These are phyloP conservation scores for Casuarina equisetifolia DNA, from an alignment of 306 rosid genomes.

Conservation along the genomic window DNA sequence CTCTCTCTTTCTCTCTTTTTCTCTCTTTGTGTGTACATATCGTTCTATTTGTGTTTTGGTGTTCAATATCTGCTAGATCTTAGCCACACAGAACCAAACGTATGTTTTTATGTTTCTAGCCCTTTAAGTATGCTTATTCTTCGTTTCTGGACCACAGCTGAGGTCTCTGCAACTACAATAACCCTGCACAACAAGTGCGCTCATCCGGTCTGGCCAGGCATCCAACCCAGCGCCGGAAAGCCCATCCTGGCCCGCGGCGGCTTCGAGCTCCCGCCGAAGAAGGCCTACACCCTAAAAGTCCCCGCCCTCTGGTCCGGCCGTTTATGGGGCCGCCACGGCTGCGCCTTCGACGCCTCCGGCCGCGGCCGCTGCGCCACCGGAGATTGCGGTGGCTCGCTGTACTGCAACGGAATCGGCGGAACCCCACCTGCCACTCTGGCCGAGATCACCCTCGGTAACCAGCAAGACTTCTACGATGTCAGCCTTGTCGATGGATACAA, in stretches of 20 bases:
- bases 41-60: background rate
- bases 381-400: constrained; percentile 85
- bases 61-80: too few species aligned
- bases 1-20: background rate
- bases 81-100: background rate
- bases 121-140: background rate
- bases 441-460: constrained; percentile 78
- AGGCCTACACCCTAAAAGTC: constrained; percentile 53
- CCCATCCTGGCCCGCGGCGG: constrained; percentile 88
- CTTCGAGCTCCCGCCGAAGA: constrained; percentile 63
- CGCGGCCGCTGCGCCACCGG: constrained; percentile 89
- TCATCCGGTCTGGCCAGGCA: constrained; percentile 94
- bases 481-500: constrained; percentile 94
- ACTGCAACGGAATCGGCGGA: constrained; percentile 85
- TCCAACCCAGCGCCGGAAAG: constrained; percentile 83
- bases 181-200: constrained; percentile 68
- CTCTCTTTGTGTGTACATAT: background rate
- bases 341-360: constrained; percentile 76
- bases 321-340: constrained; percentile 96
- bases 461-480: constrained; percentile 91
- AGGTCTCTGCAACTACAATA: constrained; percentile 46
- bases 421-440: constrained; percentile 87
- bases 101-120: too few species aligned
- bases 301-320: constrained; percentile 97
- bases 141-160: constrained; percentile 17